phyloP scores from a whole-genome alignment of 2,329 filamentous ascomycete species.

The Bipolaris cookei region DNA sequence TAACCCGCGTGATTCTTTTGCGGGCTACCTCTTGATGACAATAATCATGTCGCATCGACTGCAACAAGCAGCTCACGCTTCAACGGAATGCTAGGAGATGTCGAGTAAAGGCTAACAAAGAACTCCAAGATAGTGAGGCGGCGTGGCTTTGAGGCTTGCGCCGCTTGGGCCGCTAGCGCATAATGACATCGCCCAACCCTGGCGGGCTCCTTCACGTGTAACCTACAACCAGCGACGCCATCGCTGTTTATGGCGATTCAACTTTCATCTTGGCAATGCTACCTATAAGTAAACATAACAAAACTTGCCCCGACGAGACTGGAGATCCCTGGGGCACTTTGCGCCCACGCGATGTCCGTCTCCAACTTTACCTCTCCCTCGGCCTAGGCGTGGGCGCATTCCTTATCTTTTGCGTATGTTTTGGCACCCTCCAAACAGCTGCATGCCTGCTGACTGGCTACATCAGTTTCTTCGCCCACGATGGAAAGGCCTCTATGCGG shows the following conservation, averaged over 20 bases:
- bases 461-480: constrained; percentile 78
- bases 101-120: too few relatives aligned
- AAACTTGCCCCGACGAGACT: constrained; percentile 22
- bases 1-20: too few relatives aligned
- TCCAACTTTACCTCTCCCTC: constrained; percentile 75
- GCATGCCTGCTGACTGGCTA: constrained; percentile 30
- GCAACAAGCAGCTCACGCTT: background rate
- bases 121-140: background rate
- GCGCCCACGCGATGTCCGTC: constrained; percentile 55
- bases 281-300: constrained; percentile 20
- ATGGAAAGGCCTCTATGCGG: constrained; percentile 91
- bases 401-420: constrained; percentile 73
- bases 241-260: constrained; percentile 20
- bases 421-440: constrained; percentile 17
- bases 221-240: constrained; percentile 10
- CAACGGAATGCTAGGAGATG: too few relatives aligned
- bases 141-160: background rate
- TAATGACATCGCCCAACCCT: constrained; percentile 14
- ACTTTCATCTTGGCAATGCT: constrained; percentile 28
- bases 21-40: too few relatives aligned
- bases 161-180: constrained; percentile 15
- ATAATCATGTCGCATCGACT: background rate
- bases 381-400: constrained; percentile 74
- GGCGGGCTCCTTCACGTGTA: constrained; percentile 5
- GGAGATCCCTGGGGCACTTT: constrained; percentile 43